These are phyloP conservation scores for Symbiodinium natans DNA, from an alignment of 73 alveolate species.

Conservation along the genomic window DNA sequence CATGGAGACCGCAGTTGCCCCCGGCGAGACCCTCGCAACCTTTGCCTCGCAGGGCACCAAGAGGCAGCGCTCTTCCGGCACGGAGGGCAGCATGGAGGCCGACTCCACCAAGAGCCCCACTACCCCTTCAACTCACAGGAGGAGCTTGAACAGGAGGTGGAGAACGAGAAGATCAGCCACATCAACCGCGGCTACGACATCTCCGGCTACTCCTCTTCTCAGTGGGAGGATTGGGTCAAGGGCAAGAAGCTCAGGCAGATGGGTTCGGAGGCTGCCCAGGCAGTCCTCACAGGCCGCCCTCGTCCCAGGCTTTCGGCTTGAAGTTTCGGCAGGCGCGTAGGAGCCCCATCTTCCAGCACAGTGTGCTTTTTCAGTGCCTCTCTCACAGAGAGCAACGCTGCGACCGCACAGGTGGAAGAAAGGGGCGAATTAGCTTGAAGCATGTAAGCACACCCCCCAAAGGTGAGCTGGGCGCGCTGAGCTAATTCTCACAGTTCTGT, in stretches of 20 bases:
- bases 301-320: too few relatives aligned
- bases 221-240: background rate
- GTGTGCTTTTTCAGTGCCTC: background rate
- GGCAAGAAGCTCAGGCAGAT: background rate
- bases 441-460: background rate
- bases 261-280: background rate
- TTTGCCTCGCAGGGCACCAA: background rate
- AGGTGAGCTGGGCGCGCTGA: slow-evolving; percentile 1
- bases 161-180: background rate
- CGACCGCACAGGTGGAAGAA: background rate
- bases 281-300: background rate
- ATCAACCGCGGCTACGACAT: background rate
- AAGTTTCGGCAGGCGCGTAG: background rate
- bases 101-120: background rate
- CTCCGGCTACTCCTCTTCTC: background rate
- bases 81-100: background rate
- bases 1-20: background rate
- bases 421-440: background rate
- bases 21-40: background rate
- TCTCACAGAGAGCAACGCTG: background rate
- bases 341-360: background rate
- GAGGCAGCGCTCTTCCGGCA: too few relatives aligned
- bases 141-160: background rate
- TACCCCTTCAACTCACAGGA: background rate
- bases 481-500: background rate